phyloP scores from a whole-genome alignment of 176 grass and related monocot species.

The Rhynchospora breviuscula region DNA sequence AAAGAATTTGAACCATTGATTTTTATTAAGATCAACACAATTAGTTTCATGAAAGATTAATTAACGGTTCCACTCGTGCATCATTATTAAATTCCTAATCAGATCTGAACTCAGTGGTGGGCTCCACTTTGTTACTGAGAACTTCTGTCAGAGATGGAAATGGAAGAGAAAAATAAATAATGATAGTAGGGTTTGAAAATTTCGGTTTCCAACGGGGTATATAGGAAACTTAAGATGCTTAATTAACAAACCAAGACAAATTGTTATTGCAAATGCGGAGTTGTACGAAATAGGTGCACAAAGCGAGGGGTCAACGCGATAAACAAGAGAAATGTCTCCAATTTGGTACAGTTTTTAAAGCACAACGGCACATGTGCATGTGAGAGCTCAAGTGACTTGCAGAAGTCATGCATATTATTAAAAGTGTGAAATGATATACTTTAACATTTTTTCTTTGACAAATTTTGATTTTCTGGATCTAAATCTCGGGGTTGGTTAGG shows the following conservation, averaged over 20 bases:
- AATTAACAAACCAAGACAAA: slow-evolving; percentile 5
- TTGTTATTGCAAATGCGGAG: neutral
- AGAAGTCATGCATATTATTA: neutral
- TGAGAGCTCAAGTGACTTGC: neutral
- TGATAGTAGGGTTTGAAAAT: neutral
- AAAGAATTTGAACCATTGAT: neutral
- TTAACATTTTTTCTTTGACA: slow-evolving; percentile 13
- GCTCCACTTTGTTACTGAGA: neutral
- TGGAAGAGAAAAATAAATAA: neutral
- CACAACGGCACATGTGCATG: slow-evolving; percentile 23
- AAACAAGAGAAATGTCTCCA: slow-evolving; percentile 23
- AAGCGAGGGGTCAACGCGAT: slow-evolving; percentile 21
- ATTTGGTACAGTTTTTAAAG: slow-evolving; percentile 10
- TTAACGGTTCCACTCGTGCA: neutral
- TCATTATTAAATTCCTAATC: neutral
- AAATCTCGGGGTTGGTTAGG: neutral
- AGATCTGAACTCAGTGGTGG: neutral
- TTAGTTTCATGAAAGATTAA: neutral
- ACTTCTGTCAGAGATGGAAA: slow-evolving; percentile 1
- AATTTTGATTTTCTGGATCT: neutral
- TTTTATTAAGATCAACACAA: neutral
- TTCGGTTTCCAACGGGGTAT: neutral
- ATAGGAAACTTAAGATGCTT: neutral
- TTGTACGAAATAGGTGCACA: slow-evolving; percentile 15
- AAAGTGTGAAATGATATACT: neutral